Evolutionary conservation across 352 stramenopile genomes (phyloP), one percentile per base, ranked within the genome.

Genomic region (Blastocystis sp.): DNA sequence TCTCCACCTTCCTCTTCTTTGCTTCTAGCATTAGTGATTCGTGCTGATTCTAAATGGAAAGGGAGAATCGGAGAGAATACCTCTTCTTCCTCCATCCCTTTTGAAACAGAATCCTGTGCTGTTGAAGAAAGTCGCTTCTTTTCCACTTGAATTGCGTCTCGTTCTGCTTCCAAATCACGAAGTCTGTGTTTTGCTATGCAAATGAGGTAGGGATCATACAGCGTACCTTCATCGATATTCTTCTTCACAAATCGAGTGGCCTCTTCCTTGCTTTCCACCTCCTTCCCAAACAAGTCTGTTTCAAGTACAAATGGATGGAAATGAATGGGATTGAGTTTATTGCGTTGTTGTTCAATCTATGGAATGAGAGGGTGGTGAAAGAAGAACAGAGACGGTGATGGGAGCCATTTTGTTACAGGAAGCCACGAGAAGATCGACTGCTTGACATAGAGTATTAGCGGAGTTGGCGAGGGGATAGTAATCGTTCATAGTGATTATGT

Each of bases 341-440:
- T 48, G 43, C 11, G 24, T 17, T 74, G 34, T 24, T n/a, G 34
- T 48, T 74, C 64, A 74, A 74, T 74, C 64, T 74, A 74, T 7
- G 14, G 48, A 7, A n/a, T 74, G 34, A 42, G 17, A 48, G 34
- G 64, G 43, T 40, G 40, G 43, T 11, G 24, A 19, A 74, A 54
- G 40, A 0, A 3, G 21, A 42, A 74, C 64, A 10, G 14, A 40
- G 40, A 74, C 64, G 24, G 64, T 74, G 21, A 42, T n/a, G 10
- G 64, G 64, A 17, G 64, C 64, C 64, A 74, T 74, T 3, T n/a
- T 42, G 64, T 74, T 74, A 45, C 64, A 74, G 10, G 64, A 74
- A 17, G 64, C 14, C 1, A 74, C 64, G 1, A 74, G 42, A 45
- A 74, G 3, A 74, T 74, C 64, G 10, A 74, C 64, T 45, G 1